These are phyloP conservation scores for Candida sojae DNA, from an alignment of 1,139 yeast genomes.

Conservation along the genomic window DNA sequence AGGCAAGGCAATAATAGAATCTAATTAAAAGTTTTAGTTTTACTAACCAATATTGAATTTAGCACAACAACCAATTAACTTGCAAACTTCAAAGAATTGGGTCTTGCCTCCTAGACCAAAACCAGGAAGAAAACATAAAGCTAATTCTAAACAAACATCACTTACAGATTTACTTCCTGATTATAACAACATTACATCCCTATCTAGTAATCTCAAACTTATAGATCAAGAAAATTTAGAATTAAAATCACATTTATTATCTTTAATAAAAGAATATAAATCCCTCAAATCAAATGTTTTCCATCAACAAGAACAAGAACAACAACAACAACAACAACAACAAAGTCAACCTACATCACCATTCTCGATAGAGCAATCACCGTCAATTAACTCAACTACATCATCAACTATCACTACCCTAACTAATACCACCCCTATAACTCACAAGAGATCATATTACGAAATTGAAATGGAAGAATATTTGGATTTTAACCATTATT, in stretches of 20 bases:
- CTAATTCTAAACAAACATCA: background rate
- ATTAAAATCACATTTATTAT: slow-evolving; percentile 37
- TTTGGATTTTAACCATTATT: background rate
- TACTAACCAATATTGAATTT: background rate
- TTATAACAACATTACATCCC: slow-evolving; percentile 5
- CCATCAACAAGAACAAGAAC: slow-evolving; percentile 13
- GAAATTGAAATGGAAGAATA: slow-evolving; percentile 2
- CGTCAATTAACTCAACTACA: background rate
- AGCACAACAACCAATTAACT: slow-evolving; percentile 4
- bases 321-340: slow-evolving; percentile 13
- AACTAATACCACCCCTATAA: background rate
- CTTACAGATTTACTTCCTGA: slow-evolving; percentile 7
- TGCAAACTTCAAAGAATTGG: slow-evolving; percentile 77
- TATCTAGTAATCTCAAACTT: slow-evolving; percentile 23
- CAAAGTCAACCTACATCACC: background rate
- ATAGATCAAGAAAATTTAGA: slow-evolving; percentile 39
- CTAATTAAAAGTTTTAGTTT: no score
- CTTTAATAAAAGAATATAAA: slow-evolving; percentile 46
- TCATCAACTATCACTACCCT: background rate
- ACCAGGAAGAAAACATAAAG: slow-evolving; percentile 73
- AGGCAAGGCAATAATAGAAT: background rate
- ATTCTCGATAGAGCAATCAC: slow-evolving; percentile 1
- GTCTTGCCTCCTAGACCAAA: slow-evolving; percentile 89
- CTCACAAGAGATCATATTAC: slow-evolving; percentile 2
- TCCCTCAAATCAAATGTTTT: slow-evolving; percentile 36